Evolutionary conservation across 768 basidiomycete genomes (phyloP), one percentile per base, ranked within the genome.

Genomic region (Tylopilus sp.): DNA sequence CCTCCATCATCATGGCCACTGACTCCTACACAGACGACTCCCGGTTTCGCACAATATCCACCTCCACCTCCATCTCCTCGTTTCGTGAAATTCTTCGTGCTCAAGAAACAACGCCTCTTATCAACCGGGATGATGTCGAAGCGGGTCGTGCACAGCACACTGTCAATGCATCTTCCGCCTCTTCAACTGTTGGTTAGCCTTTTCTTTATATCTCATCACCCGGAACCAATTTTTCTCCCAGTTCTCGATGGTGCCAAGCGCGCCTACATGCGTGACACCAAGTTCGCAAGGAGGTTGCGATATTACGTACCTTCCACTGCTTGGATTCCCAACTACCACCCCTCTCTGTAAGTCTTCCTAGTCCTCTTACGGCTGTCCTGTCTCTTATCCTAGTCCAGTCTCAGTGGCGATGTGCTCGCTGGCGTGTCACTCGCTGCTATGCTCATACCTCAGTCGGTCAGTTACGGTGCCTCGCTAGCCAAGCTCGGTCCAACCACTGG

Each of bases 391-490:
- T 15, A 11, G 40, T 20, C 23, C 54, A 84, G 82, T 36, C 72
- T 86, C 21, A 73, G 77, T 10, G 83, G 83, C 18, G 91, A 95
- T 67, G 59, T 91, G n/a, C 73, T 92, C 0, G 91, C 90, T 23
- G 95, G 94, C 17, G 62, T 93, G 25, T 93, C 93, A 0, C 83
- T 97, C 9, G 87, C 88, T 18, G 85, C 82, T 45, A 87, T 91
- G 79, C 75, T 91, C 40, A 87, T 91, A 62, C 88, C 90, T 6
- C 86, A 91, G 67, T 89, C 91, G 1, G 88, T 97, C 66, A 91
- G 89, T 66, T 97, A 98, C 63, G 95, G 91, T 8, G 83, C 88
- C 3, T 88, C 91, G 0, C 73, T 98, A 11, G 92, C 94, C 17
- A 83, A 89, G 57, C 72, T 97, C 36, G 88, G 82, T 55, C 93